Conservation (phyloP, 345 rosid species). For the Limnanthes douglasii region DNA sequence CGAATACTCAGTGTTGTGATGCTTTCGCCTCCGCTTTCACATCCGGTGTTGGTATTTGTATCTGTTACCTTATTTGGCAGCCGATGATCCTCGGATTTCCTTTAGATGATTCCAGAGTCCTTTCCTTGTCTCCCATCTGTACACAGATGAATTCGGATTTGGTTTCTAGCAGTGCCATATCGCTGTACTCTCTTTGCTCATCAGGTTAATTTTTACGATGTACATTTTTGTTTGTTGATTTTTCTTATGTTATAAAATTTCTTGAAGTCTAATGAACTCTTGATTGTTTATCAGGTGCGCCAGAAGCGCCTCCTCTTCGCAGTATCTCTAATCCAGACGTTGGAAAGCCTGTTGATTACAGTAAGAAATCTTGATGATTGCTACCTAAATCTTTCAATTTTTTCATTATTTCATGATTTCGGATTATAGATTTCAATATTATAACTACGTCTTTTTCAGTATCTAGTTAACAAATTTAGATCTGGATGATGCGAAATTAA, state of each 20-base stretch:
- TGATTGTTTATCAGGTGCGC: constrained; percentile 19
- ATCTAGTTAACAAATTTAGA: too few species aligned
- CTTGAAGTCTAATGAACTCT: neutral
- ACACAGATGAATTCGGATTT: neutral
- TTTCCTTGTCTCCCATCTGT: constrained; percentile 43
- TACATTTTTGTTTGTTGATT: neutral
- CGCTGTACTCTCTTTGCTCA: constrained; percentile 39
- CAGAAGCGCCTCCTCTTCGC: constrained; percentile 32
- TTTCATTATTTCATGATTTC: too few species aligned
- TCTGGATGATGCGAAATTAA: too few species aligned
- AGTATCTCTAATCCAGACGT: constrained; percentile 12
- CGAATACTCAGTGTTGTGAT: constrained; percentile 40
- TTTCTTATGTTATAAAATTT: constrained; percentile 4
- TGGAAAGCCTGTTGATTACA: constrained; percentile 17
- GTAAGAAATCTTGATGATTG: constrained; percentile 15
- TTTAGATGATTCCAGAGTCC: constrained; percentile 36
- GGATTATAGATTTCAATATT: too few species aligned
- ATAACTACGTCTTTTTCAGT: too few species aligned
- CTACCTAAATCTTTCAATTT: too few species aligned
- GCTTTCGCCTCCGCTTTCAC: constrained; percentile 26
- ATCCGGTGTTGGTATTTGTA: constrained; percentile 32
- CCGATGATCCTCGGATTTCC: constrained; percentile 71
- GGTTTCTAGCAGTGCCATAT: neutral
- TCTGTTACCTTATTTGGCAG: constrained; percentile 54
- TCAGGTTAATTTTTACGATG: constrained; percentile 12